A percentile compares a stretch with the other conserved stretches of the same genome.
Conservation (phyloP, 805 yeast genomes). For the Hermanozyma aechmeae region DNA sequence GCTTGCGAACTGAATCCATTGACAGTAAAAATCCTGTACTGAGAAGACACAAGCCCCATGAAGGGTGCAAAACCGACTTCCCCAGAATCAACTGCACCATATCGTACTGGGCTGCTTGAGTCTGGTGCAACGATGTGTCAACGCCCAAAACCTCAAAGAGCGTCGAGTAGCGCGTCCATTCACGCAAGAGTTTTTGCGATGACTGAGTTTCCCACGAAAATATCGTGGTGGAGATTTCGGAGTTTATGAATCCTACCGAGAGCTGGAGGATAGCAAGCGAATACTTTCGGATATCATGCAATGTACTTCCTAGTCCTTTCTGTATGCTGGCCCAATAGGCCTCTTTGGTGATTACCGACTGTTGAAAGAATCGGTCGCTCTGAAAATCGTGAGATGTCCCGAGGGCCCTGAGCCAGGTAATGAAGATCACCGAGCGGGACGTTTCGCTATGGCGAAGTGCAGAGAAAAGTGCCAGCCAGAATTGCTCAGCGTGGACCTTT, state of each 20-base stretch:
- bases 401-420: conserved; percentile 50
- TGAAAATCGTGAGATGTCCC: conserved; percentile 10
- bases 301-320: conserved; percentile 40
- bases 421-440: too few relatives aligned
- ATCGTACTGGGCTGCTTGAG: conserved; percentile 66
- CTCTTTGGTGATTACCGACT: conserved; percentile 12
- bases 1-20: conserved; percentile 68
- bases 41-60: conserved; percentile 68
- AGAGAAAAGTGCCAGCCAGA: too few relatives aligned
- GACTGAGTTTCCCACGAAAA: conserved; percentile 35
- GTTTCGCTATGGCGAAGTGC: too few relatives aligned
- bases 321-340: conserved; percentile 48
- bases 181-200: conserved; percentile 22
- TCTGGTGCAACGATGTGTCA: conserved; percentile 81
- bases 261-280: conserved; percentile 55
- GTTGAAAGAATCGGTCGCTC: conserved; percentile 16
- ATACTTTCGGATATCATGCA: conserved; percentile 64
- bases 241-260: conserved; percentile 40
- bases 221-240: conserved; percentile 20
- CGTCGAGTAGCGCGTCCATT: conserved; percentile 70
- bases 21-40: conserved; percentile 70
- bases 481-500: too few relatives aligned
- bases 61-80: conserved; percentile 43
- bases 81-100: conserved; percentile 45
- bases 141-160: conserved; percentile 73